Conservation (phyloP, 1,284 basidiomycete species). For the Cutaneotrichosporon mucoides region DNA sequence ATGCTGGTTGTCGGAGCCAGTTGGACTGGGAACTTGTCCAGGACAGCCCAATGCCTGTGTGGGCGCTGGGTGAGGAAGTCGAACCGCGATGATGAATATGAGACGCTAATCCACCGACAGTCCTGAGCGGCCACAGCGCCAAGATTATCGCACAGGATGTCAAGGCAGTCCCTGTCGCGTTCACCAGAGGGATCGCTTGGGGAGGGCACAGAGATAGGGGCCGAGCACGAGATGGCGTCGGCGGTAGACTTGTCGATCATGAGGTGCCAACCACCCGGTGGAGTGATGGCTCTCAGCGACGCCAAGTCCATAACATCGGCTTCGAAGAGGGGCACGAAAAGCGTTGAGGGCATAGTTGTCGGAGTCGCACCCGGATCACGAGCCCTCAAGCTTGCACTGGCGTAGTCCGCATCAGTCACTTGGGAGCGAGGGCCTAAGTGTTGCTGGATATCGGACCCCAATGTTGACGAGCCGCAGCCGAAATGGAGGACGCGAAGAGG, state of each 20-base stretch:
- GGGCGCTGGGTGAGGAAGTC: conserved; percentile 11
- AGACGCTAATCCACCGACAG: conserved; percentile 34
- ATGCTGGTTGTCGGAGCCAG: neutral
- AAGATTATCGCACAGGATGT: conserved; percentile 28
- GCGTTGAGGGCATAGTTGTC: neutral
- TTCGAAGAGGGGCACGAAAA: conserved; percentile 3
- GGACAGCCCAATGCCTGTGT: neutral
- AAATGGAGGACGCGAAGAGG: conserved; percentile 31
- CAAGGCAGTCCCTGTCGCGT: conserved; percentile 21
- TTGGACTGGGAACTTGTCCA: neutral
- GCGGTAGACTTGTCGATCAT: conserved; percentile 44
- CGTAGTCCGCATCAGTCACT: conserved; percentile 40
- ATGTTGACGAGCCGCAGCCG: conserved; percentile 37
- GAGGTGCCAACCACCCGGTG: conserved; percentile 29
- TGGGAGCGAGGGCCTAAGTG: conserved; percentile 8
- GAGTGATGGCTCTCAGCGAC: neutral
- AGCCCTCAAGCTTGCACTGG: neutral
- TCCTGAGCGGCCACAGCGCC: conserved; percentile 17
- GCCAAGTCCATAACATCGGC: conserved; percentile 8
- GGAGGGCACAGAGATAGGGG: conserved; percentile 7
- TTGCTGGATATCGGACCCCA: conserved; percentile 21
- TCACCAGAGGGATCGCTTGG: neutral
- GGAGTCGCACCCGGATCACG: neutral
- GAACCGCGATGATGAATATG: conserved; percentile 37
- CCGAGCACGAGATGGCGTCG: conserved; percentile 42